These are phyloP conservation scores for Luvunga scandens DNA, from an alignment of 345 rosid genomes.

Conservation along the genomic window DNA sequence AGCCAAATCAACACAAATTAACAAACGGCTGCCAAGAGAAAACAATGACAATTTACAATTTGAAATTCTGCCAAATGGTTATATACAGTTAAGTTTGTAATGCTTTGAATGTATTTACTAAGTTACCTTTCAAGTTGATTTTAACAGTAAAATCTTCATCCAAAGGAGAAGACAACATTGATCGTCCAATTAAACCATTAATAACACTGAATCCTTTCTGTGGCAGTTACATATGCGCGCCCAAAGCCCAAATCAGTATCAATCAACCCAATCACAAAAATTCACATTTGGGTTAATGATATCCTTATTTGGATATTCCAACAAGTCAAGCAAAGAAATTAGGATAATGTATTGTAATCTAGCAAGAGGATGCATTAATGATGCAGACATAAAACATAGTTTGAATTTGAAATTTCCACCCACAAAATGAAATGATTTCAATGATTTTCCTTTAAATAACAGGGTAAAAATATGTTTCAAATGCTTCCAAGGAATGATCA, in stretches of 20 bases:
- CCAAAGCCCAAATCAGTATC: neutral
- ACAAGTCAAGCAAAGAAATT: constrained; percentile 2
- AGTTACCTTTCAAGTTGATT: constrained; percentile 3
- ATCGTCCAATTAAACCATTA: neutral
- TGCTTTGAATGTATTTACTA: neutral
- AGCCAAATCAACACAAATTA: neutral
- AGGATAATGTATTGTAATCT: neutral
- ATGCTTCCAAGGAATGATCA: neutral
- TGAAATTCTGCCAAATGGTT: neutral
- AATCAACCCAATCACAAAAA: neutral
- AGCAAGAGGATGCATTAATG: neutral
- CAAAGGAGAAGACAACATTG: neutral
- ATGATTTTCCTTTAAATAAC: neutral
- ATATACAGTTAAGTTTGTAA: neutral
- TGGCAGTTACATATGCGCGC: neutral
- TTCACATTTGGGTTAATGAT: neutral
- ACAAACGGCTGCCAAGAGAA: neutral
- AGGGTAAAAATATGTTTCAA: neutral
- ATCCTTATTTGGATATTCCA: neutral
- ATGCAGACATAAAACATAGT: neutral
- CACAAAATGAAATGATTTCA: neutral
- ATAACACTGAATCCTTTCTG: neutral
- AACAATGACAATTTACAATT: neutral
- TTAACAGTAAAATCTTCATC: neutral
- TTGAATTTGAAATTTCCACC: neutral